phyloP scores from a whole-genome alignment of 208 protist genomes.

The Leishmania major region DNA sequence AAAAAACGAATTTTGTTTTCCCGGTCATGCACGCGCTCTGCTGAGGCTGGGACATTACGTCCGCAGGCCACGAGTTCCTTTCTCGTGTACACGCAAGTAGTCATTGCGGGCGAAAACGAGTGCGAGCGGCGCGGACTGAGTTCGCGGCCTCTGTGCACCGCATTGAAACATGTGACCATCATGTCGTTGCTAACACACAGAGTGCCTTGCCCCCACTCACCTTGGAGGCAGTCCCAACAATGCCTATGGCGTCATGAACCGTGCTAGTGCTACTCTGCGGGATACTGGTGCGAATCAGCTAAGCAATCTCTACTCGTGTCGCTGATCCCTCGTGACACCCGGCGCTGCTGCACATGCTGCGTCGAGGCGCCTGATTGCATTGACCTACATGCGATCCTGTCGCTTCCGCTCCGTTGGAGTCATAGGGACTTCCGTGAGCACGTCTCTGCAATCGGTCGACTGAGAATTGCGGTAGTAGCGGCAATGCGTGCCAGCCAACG shows the following conservation, averaged over 20 bases:
- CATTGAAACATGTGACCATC: background rate
- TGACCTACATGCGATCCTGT: conserved; percentile 11
- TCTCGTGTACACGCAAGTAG: background rate
- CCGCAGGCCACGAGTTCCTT: background rate
- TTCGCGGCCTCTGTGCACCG: background rate
- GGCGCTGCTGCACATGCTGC: background rate
- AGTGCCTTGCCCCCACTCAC: background rate
- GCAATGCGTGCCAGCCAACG: conserved; percentile 13
- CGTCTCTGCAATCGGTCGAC: conserved; percentile 12
- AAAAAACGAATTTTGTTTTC: background rate
- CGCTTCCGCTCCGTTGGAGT: conserved; percentile 13
- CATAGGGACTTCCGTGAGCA: conserved; percentile 7
- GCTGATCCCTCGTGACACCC: background rate
- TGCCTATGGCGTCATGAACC: background rate
- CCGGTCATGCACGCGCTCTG: background rate
- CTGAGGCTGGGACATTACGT: background rate
- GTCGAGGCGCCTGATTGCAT: conserved; percentile 8
- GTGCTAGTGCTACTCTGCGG: background rate
- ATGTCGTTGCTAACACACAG: background rate
- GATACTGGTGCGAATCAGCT: background rate
- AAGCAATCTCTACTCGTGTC: background rate
- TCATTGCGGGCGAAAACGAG: background rate
- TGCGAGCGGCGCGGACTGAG: background rate
- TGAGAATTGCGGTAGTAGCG: conserved; percentile 14
- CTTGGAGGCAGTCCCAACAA: background rate